Base-by-base conservation (phyloP, 2,329 filamentous ascomycete genomes). In the Calonectria pseudoreteaudii region DNA sequence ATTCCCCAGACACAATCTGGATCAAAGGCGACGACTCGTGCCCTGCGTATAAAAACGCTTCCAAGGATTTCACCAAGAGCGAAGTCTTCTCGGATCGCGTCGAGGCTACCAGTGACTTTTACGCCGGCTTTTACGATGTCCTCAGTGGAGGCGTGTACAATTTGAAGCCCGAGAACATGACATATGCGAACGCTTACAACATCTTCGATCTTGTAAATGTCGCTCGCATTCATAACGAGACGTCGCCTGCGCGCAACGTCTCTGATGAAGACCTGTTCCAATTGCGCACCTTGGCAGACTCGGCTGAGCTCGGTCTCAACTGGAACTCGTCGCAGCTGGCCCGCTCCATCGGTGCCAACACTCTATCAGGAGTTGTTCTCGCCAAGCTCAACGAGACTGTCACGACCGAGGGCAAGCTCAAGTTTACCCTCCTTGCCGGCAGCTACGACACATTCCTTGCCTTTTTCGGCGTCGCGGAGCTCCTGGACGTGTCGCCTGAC, bases 191-290 rank as follows among this genome's bases (percentile, higher is more conserved):
- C 44, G 83, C 83, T 26, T 84, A 83, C 72, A 79, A 82, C 65
- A 83, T 84, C 56, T 84, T 83, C n/a, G 83, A 84, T 49, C 79
- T 84, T 20, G 74, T 84, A 65, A 84, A 84, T 58, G 82, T 83
- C 9, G 83, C 83, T 1, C 81, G 80, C 56, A 84, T 84, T 52
- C 82, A 84, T 73, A 81, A 82, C 53, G 74, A 66, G 28, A 81
- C 82, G 0, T 82, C 82, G 0, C 74, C 78, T 0, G 81, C 82
- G 8, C 77, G 76, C 49, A 81, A 84, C 26, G 75, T 84, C 64
- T 82, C 82, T 1, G 78, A 82, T n/a, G 76, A 80, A 2, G 82
- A 84, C 62, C 75, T 84, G 64, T 72, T 81, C 68, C 82, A 83
- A 73, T 79, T 84, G 26, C 80, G 81, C 2, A 82, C 81, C 0